Conservation (phyloP, 140 eudicot genomes). For the Bidens hawaiensis region DNA sequence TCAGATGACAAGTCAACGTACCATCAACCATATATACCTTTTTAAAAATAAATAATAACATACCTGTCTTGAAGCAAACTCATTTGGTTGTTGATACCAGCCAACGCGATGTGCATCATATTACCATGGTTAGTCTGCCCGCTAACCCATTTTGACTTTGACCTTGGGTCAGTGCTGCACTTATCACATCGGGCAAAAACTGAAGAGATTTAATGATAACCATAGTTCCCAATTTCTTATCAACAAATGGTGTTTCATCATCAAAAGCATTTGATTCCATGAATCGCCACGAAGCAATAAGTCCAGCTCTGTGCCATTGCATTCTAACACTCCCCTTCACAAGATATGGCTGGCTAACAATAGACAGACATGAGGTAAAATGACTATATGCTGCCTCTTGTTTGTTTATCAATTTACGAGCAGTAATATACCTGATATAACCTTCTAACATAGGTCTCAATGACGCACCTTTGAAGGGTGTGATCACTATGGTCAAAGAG, state of each 20-base stretch:
- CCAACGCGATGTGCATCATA: conserved; percentile 94
- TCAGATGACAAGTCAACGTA: neutral
- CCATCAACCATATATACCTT: neutral
- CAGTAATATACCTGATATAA: conserved; percentile 61
- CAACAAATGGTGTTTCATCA: conserved; percentile 36
- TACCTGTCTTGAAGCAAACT: conserved; percentile 97
- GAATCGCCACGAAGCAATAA: conserved; percentile 92
- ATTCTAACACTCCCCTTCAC: conserved; percentile 90
- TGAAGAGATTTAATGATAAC: conserved; percentile 89
- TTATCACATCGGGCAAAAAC: conserved; percentile 59
- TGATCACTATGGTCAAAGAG: conserved; percentile 97
- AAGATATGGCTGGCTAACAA: conserved; percentile 97
- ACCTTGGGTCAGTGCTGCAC: conserved; percentile 55
- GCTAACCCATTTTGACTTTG: conserved; percentile 32
- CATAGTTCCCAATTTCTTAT: conserved; percentile 99
- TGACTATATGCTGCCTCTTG: neutral
- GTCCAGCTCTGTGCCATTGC: conserved; percentile 99
- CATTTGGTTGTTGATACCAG: conserved; percentile 89
- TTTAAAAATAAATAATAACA: neutral
- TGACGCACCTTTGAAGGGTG: conserved; percentile 95
- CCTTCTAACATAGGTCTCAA: conserved; percentile 90
- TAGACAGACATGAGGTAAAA: neutral
- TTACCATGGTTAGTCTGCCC: conserved; percentile 45
- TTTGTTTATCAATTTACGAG: neutral
- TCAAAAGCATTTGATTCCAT: conserved; percentile 50